These are phyloP conservation scores for Musa beccarii DNA, from an alignment of 176 grass and related monocot species.

Conservation along the genomic window DNA sequence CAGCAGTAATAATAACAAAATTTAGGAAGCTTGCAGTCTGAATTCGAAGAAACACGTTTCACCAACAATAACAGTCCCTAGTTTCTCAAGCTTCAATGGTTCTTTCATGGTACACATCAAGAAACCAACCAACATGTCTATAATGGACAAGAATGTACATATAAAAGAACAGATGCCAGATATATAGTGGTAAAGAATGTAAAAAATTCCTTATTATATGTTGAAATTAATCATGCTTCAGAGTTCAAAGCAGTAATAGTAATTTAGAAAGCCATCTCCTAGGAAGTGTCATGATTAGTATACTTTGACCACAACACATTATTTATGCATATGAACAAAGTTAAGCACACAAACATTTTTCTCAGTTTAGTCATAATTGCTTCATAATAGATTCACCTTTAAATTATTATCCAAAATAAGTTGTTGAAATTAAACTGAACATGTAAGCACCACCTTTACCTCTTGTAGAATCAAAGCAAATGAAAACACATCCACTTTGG, in stretches of 20 bases:
- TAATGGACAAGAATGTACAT: no score
- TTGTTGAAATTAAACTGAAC: not conserved
- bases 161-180: no score
- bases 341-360: no score
- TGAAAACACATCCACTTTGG: constrained; percentile 91
- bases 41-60: not conserved
- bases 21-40: no score
- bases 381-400: not conserved
- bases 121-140: no score
- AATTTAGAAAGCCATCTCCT: not conserved
- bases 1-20: no score
- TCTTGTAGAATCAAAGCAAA: constrained; percentile 95
- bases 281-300: not conserved
- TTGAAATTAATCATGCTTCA: not conserved
- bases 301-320: not conserved
- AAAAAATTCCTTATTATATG: not conserved
- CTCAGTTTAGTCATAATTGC: not conserved
- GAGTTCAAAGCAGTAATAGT: not conserved
- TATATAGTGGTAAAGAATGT: not conserved
- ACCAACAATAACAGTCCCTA: not conserved
- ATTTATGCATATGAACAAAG: no score
- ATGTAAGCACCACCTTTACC: constrained; percentile 29
- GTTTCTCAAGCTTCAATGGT: not conserved
- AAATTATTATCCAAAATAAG: not conserved
- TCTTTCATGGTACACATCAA: no score